Conservation (phyloP, 805 yeast species). For the Hanseniaspora jakobsenii region DNA sequence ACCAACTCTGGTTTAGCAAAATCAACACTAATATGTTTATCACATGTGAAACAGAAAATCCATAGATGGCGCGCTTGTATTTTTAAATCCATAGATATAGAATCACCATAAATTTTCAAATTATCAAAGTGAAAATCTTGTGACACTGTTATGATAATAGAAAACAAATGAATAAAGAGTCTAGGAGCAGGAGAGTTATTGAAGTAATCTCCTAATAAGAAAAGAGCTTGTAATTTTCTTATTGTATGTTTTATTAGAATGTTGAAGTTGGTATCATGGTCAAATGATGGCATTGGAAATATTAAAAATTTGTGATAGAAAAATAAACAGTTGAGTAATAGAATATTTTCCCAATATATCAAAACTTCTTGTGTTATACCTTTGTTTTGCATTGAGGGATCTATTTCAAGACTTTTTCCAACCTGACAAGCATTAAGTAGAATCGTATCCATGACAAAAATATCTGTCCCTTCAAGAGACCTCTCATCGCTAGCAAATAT, state of each 20-base stretch:
- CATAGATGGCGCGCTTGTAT: slow-evolving; percentile 10
- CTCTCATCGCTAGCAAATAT: slow-evolving; percentile 5
- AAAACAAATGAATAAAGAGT: slow-evolving; percentile 9
- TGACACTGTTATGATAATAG: slow-evolving; percentile 5
- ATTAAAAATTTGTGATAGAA: slow-evolving; percentile 14
- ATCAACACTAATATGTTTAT: slow-evolving; percentile 10
- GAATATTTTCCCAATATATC: slow-evolving; percentile 11
- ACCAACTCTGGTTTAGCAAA: slow-evolving; percentile 14
- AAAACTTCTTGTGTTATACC: background rate
- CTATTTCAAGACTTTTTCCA: background rate
- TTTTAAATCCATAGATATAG: slow-evolving; percentile 6
- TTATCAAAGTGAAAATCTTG: slow-evolving; percentile 12
- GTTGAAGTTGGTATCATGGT: background rate
- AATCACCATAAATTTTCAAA: background rate
- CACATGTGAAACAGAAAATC: slow-evolving; percentile 7
- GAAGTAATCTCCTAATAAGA: slow-evolving; percentile 6
- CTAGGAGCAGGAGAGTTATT: slow-evolving; percentile 10
- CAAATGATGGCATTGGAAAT: slow-evolving; percentile 4
- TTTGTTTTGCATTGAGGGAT: background rate
- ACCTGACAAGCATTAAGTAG: slow-evolving; percentile 9
- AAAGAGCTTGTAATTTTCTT: slow-evolving; percentile 12
- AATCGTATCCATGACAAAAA: slow-evolving; percentile 8
- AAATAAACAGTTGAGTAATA: slow-evolving; percentile 8
- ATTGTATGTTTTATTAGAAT: background rate
- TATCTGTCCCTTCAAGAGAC: slow-evolving; percentile 4